Conservation (phyloP, 1,284 basidiomycete species). For the Exsudoporus floridanus region DNA sequence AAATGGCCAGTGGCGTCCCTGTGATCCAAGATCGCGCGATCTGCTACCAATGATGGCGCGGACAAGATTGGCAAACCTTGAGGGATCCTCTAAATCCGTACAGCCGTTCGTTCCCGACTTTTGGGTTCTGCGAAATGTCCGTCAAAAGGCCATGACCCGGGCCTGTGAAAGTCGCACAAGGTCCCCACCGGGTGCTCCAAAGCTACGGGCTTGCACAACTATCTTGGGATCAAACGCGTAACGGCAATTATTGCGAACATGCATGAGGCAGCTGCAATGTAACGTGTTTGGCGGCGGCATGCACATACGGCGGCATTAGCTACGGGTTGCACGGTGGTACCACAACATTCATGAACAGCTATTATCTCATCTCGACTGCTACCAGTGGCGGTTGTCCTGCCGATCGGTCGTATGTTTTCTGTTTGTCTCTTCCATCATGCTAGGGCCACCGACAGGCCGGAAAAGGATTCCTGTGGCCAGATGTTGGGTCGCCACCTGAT, state of each 20-base stretch:
- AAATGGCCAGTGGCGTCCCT: not conserved
- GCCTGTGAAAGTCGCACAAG: conserved; percentile 16
- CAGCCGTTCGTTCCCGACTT: conserved; percentile 10
- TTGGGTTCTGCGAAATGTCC: conserved; percentile 8
- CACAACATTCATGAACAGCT: conserved; percentile 4
- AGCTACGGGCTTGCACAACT: not conserved
- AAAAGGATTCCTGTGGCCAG: not conserved
- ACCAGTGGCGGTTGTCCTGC: not conserved
- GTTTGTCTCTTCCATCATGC: not conserved
- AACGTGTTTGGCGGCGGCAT: conserved; percentile 16
- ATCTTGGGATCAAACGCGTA: conserved; percentile 18
- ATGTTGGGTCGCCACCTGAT: not conserved
- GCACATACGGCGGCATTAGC: conserved; percentile 14
- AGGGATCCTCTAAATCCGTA: conserved; percentile 10
- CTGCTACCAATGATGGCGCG: conserved; percentile 14
- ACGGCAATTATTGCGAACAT: conserved; percentile 21
- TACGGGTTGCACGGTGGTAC: not conserved
- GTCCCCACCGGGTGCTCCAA: conserved; percentile 13
- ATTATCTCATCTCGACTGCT: conserved; percentile 22
- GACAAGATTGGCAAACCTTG: conserved; percentile 18
- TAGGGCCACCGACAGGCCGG: too few species aligned
- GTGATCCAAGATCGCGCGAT: conserved; percentile 23
- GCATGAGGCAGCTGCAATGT: conserved; percentile 23
- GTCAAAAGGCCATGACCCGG: not conserved
- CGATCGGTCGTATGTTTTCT: conserved; percentile 1